Conservation (phyloP, 2,329 filamentous ascomycete species). For the Trichoderma afroharzianum region DNA sequence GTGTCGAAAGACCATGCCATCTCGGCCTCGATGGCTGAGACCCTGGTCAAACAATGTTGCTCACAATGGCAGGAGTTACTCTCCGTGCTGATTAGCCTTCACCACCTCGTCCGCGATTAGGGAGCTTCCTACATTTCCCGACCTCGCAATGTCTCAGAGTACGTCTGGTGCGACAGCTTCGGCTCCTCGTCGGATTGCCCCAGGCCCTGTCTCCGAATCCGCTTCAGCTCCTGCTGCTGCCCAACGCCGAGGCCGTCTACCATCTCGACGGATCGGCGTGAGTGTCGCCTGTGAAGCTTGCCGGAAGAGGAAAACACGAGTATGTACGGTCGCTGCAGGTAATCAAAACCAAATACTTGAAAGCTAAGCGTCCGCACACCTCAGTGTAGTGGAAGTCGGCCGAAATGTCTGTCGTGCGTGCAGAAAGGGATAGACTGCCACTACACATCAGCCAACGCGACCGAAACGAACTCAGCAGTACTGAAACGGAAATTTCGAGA, state of each 20-base stretch:
- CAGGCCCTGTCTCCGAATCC: neutral
- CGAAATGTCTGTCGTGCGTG: neutral
- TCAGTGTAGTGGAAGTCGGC: constrained; percentile 5
- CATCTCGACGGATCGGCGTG: neutral
- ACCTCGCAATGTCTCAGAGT: neutral
- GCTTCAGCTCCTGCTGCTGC: neutral
- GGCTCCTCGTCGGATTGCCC: neutral
- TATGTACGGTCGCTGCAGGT: neutral
- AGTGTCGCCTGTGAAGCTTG: neutral
- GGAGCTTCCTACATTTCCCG: neutral
- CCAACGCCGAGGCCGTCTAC: neutral
- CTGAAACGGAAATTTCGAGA: constrained; percentile 1
- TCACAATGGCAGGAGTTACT: neutral
- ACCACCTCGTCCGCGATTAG: neutral
- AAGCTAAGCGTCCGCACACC: neutral
- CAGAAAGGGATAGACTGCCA: neutral
- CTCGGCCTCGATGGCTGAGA: neutral
- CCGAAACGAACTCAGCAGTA: neutral
- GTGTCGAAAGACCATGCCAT: neutral
- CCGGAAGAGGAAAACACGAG: neutral
- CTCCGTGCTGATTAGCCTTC: neutral
- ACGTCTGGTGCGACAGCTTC: neutral
- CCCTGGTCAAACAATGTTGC: neutral
- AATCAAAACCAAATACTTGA: neutral
- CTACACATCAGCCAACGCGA: neutral